A percentile compares a stretch with the other conserved stretches of the same genome.
phyloP scores from a whole-genome alignment of 192 early-diverging fungal species.

The Podila epigama region DNA sequence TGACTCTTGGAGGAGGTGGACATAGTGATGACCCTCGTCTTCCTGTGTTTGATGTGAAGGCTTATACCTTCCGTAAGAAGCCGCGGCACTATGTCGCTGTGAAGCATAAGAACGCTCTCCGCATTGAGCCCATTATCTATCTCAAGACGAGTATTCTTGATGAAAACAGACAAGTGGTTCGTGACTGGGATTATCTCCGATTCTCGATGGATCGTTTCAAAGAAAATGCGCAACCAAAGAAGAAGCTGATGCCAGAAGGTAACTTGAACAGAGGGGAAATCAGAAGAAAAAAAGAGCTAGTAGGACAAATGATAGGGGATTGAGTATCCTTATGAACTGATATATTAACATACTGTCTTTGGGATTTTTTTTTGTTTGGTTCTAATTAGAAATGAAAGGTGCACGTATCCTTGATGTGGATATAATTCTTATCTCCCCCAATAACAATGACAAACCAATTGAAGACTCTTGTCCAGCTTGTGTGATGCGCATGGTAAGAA shows the following conservation, averaged over 20 bases:
- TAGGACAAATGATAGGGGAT: too few relatives aligned
- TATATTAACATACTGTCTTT: not conserved
- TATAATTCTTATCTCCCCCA: conserved; percentile 41
- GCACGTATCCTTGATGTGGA: conserved; percentile 45
- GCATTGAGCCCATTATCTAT: conserved; percentile 48
- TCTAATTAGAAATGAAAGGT: conserved; percentile 29
- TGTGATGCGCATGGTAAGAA: conserved; percentile 45
- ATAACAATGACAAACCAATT: conserved; percentile 37
- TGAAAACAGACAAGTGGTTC: conserved; percentile 29
- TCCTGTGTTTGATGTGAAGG: conserved; percentile 43
- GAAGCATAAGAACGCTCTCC: conserved; percentile 44
- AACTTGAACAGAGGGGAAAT: too few relatives aligned
- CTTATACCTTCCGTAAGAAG: conserved; percentile 47
- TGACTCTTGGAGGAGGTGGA: conserved; percentile 8
- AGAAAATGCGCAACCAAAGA: conserved; percentile 45
- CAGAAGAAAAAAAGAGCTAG: too few relatives aligned
- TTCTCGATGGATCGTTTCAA: conserved; percentile 35
- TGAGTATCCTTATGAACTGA: too few relatives aligned
- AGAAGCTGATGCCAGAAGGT: conserved; percentile 43
- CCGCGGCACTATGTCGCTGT: conserved; percentile 42
- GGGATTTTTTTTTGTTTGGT: not conserved
- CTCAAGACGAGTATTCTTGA: conserved; percentile 41
- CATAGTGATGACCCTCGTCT: not conserved
- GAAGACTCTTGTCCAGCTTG: conserved; percentile 47
- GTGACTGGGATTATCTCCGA: conserved; percentile 41